Evolutionary conservation across 371 early-diverging fungal genomes (phyloP).

Genomic region (Apophysomyces elegans): DNA sequence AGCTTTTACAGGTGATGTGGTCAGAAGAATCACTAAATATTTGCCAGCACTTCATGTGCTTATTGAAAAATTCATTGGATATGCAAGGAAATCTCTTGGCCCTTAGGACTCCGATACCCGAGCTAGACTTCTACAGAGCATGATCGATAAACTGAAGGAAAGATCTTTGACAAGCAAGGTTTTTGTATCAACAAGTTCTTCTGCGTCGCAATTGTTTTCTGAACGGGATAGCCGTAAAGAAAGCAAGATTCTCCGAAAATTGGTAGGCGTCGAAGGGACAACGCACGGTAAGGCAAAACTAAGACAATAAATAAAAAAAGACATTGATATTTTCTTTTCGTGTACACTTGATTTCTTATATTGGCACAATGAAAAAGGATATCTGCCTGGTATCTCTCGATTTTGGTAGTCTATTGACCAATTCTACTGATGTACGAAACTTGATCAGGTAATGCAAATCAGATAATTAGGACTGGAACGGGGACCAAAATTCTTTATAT

Average conservation of each 20-base stretch:
- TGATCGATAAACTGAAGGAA: constrained; percentile 14
- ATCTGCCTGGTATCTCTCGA: constrained; percentile 4
- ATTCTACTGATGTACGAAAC: constrained; percentile 6
- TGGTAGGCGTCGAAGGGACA: constrained; percentile 6
- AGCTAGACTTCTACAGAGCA: constrained; percentile 14
- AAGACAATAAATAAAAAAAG: constrained; percentile 5
- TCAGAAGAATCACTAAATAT: neutral
- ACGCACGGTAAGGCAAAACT: constrained; percentile 11
- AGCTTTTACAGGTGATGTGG: constrained; percentile 6
- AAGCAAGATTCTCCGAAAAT: constrained; percentile 4
- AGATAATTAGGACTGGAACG: no score
- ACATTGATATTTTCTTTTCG: constrained; percentile 9
- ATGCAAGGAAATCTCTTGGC: constrained; percentile 15
- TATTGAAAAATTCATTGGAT: constrained; percentile 10
- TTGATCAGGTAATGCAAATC: constrained; percentile 1
- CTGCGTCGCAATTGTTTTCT: constrained; percentile 11
- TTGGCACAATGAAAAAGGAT: neutral
- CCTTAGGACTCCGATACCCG: constrained; percentile 2
- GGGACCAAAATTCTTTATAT: neutral
- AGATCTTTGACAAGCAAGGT: constrained; percentile 12
- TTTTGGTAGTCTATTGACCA: constrained; percentile 4
- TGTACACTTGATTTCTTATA: constrained; percentile 10
- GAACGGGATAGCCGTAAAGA: constrained; percentile 10
- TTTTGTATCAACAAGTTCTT: constrained; percentile 10
- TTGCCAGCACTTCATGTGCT: constrained; percentile 9